Base-by-base conservation (phyloP, 208 protist genomes). In the Leptomonas seymouri region DNA sequence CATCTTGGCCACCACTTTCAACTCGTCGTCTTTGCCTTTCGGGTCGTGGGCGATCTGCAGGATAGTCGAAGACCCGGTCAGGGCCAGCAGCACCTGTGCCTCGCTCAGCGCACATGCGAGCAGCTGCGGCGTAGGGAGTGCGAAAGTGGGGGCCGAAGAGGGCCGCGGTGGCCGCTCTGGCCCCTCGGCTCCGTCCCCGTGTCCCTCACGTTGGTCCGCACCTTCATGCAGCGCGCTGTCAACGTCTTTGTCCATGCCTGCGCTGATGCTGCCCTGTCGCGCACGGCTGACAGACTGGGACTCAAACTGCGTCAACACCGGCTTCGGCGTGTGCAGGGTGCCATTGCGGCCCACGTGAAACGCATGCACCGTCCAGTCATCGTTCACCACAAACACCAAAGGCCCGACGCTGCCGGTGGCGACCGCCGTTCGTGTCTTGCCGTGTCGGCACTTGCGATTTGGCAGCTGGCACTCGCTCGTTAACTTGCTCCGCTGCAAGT, bases 341-440 rank as follows among this genome's bases (percentile, higher is more conserved):
- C 67, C 67, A 49, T 21, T 46, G 21, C 71, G 70, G 14, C 69
- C 77, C 0, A 90, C 74, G 61, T 93, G 86, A 54, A 86, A 80
- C 28, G 53, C 84, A 59, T 86, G 69, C 20, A 94, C 59, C n/a
- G 85, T 84, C 39, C 76, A 87, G 65, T 94, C 85, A 34, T 87
- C 60, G 62, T 91, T 84, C 12, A 78, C 69, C 3, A 91, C 69
- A 61, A 96, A 84, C 54, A 76, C 71, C 78, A 94, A 94, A 49
- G 85, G 80, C 0, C 88, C 86, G 9, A 74, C 57, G 71, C 83
- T 76, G 67, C 68, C 70, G 14, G 78, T 68, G 41, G 61, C 59
- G 21, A 20, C 34, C 31, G 72, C 70, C 21, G 21, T 20, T 42
- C 80, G 72, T 20, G 27, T 28, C 50, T 76, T 84, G 27, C 76